Evolutionary conservation across 106 monocot genomes (phyloP).

Genomic region (Allium cepa): DNA sequence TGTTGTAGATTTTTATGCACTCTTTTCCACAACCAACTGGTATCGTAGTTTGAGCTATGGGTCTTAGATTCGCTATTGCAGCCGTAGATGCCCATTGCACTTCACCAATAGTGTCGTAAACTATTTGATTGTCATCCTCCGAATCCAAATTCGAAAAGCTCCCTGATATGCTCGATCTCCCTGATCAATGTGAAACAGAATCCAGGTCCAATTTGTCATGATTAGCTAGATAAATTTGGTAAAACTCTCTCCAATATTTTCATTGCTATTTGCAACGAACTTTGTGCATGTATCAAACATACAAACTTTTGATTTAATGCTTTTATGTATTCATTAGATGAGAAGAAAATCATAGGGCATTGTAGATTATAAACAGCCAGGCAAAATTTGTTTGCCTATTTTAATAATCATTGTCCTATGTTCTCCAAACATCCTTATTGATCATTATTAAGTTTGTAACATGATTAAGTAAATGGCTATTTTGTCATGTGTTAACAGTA

Average conservation of each 20-base stretch:
- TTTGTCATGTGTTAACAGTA: no score
- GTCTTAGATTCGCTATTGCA: conserved; percentile 16
- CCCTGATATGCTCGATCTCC: background rate
- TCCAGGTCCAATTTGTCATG: conserved; percentile 38
- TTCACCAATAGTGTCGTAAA: background rate
- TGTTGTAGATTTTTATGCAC: conserved; percentile 42
- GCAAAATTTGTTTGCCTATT: conserved; percentile 29
- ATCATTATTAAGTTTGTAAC: no score
- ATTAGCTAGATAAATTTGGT: conserved; percentile 35
- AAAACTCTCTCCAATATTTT: conserved; percentile 41
- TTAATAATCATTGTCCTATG: no score
- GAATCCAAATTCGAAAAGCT: background rate
- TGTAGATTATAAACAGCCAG: conserved; percentile 24
- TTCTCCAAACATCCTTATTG: no score
- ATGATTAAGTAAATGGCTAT: no score
- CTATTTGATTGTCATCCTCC: conserved; percentile 16
- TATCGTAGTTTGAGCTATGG: conserved; percentile 51
- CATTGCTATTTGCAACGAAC: conserved; percentile 47
- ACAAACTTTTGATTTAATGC: background rate
- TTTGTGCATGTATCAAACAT: conserved; percentile 22
- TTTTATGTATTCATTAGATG: background rate
- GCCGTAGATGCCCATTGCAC: conserved; percentile 7
- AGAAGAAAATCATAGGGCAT: conserved; percentile 28
- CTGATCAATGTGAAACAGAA: conserved; percentile 13
- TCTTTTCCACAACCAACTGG: conserved; percentile 47